Percentiles rank a stretch among this genome's conserved stretches.
Conservation (phyloP, 2,329 filamentous ascomycete species). For the Penicillium glabrum region DNA sequence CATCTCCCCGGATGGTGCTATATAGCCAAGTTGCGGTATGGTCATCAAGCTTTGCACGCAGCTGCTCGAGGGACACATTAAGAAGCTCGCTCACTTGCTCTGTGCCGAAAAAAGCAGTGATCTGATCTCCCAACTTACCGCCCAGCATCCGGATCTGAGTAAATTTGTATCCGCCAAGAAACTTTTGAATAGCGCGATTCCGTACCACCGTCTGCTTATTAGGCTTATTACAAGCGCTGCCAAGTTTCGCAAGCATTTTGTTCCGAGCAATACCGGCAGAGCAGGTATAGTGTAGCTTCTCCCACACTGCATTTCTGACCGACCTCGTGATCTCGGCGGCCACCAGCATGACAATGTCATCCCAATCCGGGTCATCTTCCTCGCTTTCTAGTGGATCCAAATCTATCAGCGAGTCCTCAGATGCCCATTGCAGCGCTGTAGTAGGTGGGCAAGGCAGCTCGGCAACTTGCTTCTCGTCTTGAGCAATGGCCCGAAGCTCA, state of each 20-base stretch:
- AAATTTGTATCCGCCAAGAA: constrained; percentile 83
- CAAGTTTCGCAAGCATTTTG: constrained; percentile 94
- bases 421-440: constrained; percentile 77
- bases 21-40: constrained; percentile 86
- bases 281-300: constrained; percentile 80
- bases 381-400: constrained; percentile 72
- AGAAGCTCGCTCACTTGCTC: constrained; percentile 77
- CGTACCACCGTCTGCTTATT: constrained; percentile 93
- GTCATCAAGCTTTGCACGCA: constrained; percentile 76
- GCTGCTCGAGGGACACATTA: constrained; percentile 67
- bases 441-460: constrained; percentile 71
- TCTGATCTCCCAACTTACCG: constrained; percentile 87
- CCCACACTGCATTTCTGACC: constrained; percentile 67
- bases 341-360: constrained; percentile 83
- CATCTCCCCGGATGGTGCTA: constrained; percentile 79
- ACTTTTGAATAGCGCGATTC: constrained; percentile 75
- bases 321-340: constrained; percentile 84
- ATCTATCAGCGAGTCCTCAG: constrained; percentile 74
- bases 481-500: constrained; percentile 62
- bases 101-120: constrained; percentile 76
- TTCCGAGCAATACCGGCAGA: constrained; percentile 86
- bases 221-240: constrained; percentile 88
- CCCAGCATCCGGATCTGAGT: constrained; percentile 95
- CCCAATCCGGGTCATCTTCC: constrained; percentile 87
- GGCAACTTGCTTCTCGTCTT: constrained; percentile 53